Conservation (phyloP, 345 rosid species). For the Pistacia atlantica region DNA sequence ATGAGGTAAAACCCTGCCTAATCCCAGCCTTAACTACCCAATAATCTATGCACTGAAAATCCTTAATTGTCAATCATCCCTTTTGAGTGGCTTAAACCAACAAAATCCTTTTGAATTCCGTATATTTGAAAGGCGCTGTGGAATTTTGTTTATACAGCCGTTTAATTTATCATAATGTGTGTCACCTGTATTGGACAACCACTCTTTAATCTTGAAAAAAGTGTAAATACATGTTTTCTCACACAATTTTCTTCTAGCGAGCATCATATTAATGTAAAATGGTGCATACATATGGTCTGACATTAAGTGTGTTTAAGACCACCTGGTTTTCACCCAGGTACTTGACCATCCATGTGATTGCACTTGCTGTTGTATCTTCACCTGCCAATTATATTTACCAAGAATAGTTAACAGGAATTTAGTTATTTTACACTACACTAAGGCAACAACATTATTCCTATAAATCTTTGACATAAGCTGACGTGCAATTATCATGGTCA, state of each 20-base stretch:
- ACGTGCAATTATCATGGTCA: constrained; percentile 93
- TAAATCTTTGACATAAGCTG: not conserved
- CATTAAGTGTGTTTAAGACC: constrained; percentile 49
- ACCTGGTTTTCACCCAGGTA: constrained; percentile 67
- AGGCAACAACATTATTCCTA: too few relatives aligned
- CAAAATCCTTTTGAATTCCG: not conserved
- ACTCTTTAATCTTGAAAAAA: constrained; percentile 63
- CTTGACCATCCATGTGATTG: constrained; percentile 92
- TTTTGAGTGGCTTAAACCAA: not conserved
- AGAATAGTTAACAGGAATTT: not conserved
- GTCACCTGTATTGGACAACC: constrained; percentile 67
- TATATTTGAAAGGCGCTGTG: not conserved
- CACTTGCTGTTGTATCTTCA: constrained; percentile 91
- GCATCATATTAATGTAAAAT: too few relatives aligned
- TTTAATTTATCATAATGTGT: constrained; percentile 9
- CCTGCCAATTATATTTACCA: constrained; percentile 36
- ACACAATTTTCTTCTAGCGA: too few relatives aligned
- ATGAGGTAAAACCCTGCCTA: constrained; percentile 17
- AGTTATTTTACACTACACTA: not conserved
- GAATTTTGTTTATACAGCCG: not conserved
- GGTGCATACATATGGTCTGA: not conserved
- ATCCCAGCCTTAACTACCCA: constrained; percentile 9
- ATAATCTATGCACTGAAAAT: not conserved
- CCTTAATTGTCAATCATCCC: not conserved
- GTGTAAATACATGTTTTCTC: not conserved